Evolutionary conservation across 305 asterid species (phyloP), one percentile per base, ranked within the genome.

Genomic region (Fraxinus platypoda): DNA sequence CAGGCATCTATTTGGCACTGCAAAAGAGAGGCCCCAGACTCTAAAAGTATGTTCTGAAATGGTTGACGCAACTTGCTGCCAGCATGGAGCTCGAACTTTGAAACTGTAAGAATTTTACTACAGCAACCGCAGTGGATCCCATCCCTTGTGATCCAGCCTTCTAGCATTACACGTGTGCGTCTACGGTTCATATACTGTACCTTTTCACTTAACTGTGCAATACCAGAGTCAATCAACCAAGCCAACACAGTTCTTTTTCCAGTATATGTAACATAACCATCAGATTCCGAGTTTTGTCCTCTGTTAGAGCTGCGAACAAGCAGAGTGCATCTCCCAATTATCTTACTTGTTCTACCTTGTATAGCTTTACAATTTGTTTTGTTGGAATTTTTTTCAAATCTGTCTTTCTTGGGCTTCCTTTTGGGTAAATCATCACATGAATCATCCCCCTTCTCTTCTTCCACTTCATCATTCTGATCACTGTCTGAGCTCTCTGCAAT

Each of bases 41-140:
- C 99, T 91, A 95, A 84, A 81, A 81, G 75, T 64, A 95, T 92
- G 86, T 94, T 93, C 77, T 91, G 98, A 85, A 91, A 96, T 11
- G 99, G 96, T 84, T 92, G 97, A 15, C 97, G 93, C 87, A 88
- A 83, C 89, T 92, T 96, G 89, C 98, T 96, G 80, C 97, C 98
- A 43, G 99, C 98, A 90, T 96, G 99, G 81, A 94, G 89, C 93
- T 96, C 99, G 81, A 96, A 94, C 91, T 93, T 93, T 13, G 94
- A 94, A 80, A 96, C 95, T 2, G 99, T 83, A 28, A 96, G 92
- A 77, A 96, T 93, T 87, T 96, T 94, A 87, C 99, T 93, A 78
- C 98, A 96, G 90, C 99, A 96, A 80, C 98, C 96, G 79, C 99
- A 96, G 81, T 96, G 98, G 76, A 96, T 54, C 66, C 26, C 66